phyloP scores from a whole-genome alignment of 495 filamentous ascomycete species.

The Tuber borchii region DNA sequence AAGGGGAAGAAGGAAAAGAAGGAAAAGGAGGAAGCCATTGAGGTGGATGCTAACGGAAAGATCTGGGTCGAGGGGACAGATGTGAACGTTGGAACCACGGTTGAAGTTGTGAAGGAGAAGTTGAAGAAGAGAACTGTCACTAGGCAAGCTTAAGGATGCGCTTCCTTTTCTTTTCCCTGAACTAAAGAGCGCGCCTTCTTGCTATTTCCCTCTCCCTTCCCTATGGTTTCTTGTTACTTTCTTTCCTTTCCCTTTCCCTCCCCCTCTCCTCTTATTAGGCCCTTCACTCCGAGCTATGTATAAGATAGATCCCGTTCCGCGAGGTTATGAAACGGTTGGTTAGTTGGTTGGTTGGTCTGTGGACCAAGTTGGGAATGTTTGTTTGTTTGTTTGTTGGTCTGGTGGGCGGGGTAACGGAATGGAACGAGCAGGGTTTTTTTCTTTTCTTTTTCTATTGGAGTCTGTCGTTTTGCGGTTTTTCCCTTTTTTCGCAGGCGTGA shows the following conservation, averaged over 20 bases:
- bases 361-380: not conserved
- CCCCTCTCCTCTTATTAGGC: not conserved
- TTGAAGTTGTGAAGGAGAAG: constrained; percentile 38
- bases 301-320: not conserved
- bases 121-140: constrained; percentile 27
- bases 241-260: not conserved
- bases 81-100: constrained; percentile 34
- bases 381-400: not conserved
- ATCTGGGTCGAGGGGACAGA: constrained; percentile 32
- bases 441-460: not conserved
- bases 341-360: not conserved
- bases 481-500: not conserved
- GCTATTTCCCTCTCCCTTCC: not conserved
- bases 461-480: not conserved
- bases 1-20: constrained; percentile 42
- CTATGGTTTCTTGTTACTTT: not conserved
- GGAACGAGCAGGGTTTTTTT: not conserved
- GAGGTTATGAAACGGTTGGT: not conserved
- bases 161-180: constrained; percentile 11
- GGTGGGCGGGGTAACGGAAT: not conserved
- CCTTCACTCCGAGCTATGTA: not conserved
- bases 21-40: constrained; percentile 41
- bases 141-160: constrained; percentile 17
- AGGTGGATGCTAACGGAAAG: constrained; percentile 16
- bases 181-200: not conserved